Evolutionary conservation across 176 grass and related monocot genomes (phyloP).

Genomic region (Eremochloa ophiuroides): DNA sequence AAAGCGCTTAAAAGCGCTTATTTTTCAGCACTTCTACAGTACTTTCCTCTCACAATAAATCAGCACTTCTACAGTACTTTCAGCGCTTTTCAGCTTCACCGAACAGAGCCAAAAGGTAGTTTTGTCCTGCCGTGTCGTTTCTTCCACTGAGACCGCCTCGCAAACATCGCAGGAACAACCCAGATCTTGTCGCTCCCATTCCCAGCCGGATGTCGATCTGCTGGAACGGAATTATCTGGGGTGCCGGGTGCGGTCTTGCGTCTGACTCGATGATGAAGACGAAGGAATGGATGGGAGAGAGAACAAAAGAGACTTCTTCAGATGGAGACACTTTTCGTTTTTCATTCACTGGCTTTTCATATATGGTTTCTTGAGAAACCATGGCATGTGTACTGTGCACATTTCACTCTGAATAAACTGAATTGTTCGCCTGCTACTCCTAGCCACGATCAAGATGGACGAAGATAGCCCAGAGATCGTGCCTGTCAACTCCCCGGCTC

Average conservation of each 20-base stretch:
- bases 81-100: too few species aligned
- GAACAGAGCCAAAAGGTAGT: too few species aligned
- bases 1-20: too few species aligned
- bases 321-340: neutral
- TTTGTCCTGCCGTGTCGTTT: neutral
- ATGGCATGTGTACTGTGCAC: neutral
- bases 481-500: neutral
- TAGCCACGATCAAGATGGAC: constrained; percentile 9
- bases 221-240: neutral
- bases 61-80: too few species aligned
- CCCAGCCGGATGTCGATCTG: too few species aligned
- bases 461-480: constrained; percentile 10
- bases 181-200: neutral
- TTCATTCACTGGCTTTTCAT: neutral
- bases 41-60: too few species aligned
- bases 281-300: neutral
- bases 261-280: neutral
- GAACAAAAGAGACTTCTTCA: neutral
- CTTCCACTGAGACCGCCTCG: constrained; percentile 19
- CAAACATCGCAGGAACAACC: constrained; percentile 18
- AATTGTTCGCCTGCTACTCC: neutral
- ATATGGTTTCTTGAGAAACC: neutral
- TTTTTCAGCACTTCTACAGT: too few species aligned
- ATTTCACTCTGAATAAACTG: neutral
- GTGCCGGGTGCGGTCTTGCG: neutral